phyloP scores from a whole-genome alignment of 2,329 filamentous ascomycete species.

The Exserohilum rostratum region DNA sequence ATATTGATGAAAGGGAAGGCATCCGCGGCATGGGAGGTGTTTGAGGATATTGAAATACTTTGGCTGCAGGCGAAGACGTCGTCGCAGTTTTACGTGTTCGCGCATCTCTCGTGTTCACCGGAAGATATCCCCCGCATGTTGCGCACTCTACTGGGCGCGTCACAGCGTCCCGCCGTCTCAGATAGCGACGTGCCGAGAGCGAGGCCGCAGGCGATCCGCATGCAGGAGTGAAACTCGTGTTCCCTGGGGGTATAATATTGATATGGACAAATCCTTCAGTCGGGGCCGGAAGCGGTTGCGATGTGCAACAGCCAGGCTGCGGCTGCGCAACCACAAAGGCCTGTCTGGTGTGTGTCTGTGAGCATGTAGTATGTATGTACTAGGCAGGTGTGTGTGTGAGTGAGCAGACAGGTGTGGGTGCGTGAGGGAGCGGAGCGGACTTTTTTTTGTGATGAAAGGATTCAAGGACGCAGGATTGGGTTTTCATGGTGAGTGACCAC shows the following conservation, averaged over 20 bases:
- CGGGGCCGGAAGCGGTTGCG: conserved; percentile 9
- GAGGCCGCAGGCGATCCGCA: conserved; percentile 11
- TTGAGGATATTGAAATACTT: conserved; percentile 7
- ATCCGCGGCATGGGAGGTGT: background rate
- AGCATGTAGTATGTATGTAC: too few relatives aligned
- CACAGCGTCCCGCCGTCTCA: conserved; percentile 17
- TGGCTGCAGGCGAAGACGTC: conserved; percentile 1
- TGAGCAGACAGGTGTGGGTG: background rate
- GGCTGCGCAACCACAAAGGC: conserved; percentile 1
- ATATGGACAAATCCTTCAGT: conserved; percentile 7
- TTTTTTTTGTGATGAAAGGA: conserved; percentile 2
- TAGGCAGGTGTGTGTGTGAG: background rate
- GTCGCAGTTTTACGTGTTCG: background rate
- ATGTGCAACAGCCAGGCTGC: conserved; percentile 9
- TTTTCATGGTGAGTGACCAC: conserved; percentile 14
- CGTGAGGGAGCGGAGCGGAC: background rate
- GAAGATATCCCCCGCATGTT: conserved; percentile 11
- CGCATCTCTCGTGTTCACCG: background rate
- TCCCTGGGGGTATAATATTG: conserved; percentile 13
- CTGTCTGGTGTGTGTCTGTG: background rate
- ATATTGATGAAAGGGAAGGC: background rate
- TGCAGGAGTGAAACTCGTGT: conserved; percentile 12
- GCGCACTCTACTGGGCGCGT: conserved; percentile 3
- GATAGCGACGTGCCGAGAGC: conserved; percentile 9
- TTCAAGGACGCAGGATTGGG: background rate